Percentiles rank a stretch among this genome's conserved stretches.
These are phyloP conservation scores for Camelina sativa DNA, from an alignment of 345 rosid species.

Conservation along the genomic window DNA sequence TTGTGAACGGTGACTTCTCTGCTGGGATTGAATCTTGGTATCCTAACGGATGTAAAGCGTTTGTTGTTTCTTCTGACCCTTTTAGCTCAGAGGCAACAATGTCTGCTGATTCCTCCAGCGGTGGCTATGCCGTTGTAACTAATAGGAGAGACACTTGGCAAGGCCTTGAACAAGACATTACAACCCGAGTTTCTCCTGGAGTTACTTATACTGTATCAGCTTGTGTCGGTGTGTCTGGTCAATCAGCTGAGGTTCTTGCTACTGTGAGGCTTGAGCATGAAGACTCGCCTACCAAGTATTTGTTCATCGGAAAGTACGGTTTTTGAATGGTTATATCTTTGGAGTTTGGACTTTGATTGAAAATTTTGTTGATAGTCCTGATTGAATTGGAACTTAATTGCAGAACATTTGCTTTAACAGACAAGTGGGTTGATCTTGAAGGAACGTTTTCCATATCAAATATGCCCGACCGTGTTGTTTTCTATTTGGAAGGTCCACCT, in stretches of 20 bases:
- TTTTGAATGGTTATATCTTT: not conserved
- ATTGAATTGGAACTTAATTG: slow-evolving; percentile 30
- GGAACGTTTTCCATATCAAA: slow-evolving; percentile 74
- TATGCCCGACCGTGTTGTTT: slow-evolving; percentile 63
- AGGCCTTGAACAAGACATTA: slow-evolving; percentile 92
- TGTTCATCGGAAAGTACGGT: slow-evolving; percentile 79
- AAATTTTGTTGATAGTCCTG: not conserved
- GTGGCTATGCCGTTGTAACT: slow-evolving; percentile 70
- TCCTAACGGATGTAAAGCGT: slow-evolving; percentile 74
- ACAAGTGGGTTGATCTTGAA: slow-evolving; percentile 72
- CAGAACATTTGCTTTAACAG: slow-evolving; percentile 70
- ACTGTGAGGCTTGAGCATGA: slow-evolving; percentile 67
- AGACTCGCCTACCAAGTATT: slow-evolving; percentile 57
- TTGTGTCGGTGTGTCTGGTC: slow-evolving; percentile 74
- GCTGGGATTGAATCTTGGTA: slow-evolving; percentile 73
- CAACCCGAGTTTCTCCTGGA: slow-evolving; percentile 63
- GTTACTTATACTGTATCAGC: slow-evolving; percentile 66
- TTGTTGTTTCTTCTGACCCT: slow-evolving; percentile 60
- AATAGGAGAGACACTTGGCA: slow-evolving; percentile 88
- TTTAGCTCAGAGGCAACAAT: slow-evolving; percentile 42
- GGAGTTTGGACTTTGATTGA: not conserved
- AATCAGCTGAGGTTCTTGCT: slow-evolving; percentile 67
- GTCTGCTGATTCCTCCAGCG: slow-evolving; percentile 37
- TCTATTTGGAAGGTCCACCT: slow-evolving; percentile 92
- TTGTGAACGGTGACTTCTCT: slow-evolving; percentile 78